Percentiles rank a stretch among this genome's conserved stretches.
phyloP scores from a whole-genome alignment of 2,329 filamentous ascomycete species.

The Nemania sp. region DNA sequence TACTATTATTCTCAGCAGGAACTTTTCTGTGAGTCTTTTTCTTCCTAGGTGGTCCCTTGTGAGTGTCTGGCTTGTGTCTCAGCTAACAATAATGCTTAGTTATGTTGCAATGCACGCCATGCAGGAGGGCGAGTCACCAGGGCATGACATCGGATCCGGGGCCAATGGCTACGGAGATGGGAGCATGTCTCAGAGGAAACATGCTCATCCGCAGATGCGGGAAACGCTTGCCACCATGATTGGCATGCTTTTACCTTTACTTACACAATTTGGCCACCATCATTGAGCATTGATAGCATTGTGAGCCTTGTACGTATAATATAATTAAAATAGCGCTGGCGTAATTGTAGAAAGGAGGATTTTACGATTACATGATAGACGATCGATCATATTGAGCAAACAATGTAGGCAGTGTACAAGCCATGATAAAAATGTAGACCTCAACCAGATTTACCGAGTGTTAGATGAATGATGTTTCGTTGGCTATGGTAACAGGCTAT shows the following conservation, averaged over 20 bases:
- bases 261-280: conserved; percentile 78
- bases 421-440: conserved; percentile 18
- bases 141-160: conserved; percentile 53
- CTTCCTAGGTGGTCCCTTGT: neutral
- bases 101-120: conserved; percentile 99
- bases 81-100: conserved; percentile 50
- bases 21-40: conserved; percentile 85
- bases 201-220: conserved; percentile 62
- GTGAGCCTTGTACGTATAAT: conserved; percentile 8
- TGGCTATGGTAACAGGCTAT: too few relatives aligned
- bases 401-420: conserved; percentile 10
- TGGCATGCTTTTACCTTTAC: conserved; percentile 77
- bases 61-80: neutral
- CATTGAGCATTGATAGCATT: conserved; percentile 49
- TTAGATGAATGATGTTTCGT: too few relatives aligned
- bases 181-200: conserved; percentile 51
- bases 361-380: conserved; percentile 24
- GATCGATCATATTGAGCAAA: conserved; percentile 7
- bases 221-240: conserved; percentile 71
- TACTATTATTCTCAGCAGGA: conserved; percentile 91
- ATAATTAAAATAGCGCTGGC: conserved; percentile 20
- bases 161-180: conserved; percentile 60
- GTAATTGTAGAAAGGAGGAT: conserved; percentile 19
- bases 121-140: conserved; percentile 70
- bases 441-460: too few relatives aligned